phyloP scores from a whole-genome alignment of 2,329 filamentous ascomycete species.

The Aspergillus oerlinghausenensis region DNA sequence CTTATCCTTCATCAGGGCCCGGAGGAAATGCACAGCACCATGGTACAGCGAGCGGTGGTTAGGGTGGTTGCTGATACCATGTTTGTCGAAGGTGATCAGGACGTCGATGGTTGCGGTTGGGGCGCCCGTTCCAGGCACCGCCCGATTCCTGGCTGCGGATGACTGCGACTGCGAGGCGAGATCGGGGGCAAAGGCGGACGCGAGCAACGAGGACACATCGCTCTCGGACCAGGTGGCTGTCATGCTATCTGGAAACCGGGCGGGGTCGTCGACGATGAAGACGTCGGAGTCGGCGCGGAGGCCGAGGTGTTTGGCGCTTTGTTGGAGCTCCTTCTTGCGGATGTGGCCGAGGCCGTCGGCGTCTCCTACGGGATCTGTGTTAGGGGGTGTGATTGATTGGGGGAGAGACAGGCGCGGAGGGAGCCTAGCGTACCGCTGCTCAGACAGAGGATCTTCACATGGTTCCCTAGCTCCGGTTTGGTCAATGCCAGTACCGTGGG shows the following conservation, averaged over 20 bases:
- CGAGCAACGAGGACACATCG: slow-evolving; percentile 66
- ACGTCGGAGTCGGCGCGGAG: slow-evolving; percentile 72
- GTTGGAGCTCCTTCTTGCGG: slow-evolving; percentile 75
- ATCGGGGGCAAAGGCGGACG: slow-evolving; percentile 68
- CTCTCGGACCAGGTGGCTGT: slow-evolving; percentile 67
- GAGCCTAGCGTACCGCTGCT: slow-evolving; percentile 61
- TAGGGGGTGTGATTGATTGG: not conserved
- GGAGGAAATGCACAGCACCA: slow-evolving; percentile 71
- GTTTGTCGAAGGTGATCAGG: slow-evolving; percentile 83
- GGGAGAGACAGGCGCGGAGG: not conserved
- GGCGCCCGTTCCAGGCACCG: slow-evolving; percentile 20
- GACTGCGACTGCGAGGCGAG: slow-evolving; percentile 31
- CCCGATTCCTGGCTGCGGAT: slow-evolving; percentile 39
- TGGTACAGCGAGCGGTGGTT: slow-evolving; percentile 90
- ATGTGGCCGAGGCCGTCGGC: slow-evolving; percentile 82
- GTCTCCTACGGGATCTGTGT: slow-evolving; percentile 52
- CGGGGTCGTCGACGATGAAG: slow-evolving; percentile 73
- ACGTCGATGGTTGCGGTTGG: slow-evolving; percentile 64
- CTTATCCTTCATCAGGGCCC: slow-evolving; percentile 58
- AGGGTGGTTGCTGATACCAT: slow-evolving; percentile 79
- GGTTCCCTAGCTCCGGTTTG: slow-evolving; percentile 73
- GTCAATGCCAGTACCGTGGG: slow-evolving; percentile 84
- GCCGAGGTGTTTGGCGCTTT: slow-evolving; percentile 73
- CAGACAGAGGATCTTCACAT: slow-evolving; percentile 89
- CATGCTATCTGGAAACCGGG: slow-evolving; percentile 85